Conservation (phyloP, 805 yeast species). For the Sporopachydermia lactativora region DNA sequence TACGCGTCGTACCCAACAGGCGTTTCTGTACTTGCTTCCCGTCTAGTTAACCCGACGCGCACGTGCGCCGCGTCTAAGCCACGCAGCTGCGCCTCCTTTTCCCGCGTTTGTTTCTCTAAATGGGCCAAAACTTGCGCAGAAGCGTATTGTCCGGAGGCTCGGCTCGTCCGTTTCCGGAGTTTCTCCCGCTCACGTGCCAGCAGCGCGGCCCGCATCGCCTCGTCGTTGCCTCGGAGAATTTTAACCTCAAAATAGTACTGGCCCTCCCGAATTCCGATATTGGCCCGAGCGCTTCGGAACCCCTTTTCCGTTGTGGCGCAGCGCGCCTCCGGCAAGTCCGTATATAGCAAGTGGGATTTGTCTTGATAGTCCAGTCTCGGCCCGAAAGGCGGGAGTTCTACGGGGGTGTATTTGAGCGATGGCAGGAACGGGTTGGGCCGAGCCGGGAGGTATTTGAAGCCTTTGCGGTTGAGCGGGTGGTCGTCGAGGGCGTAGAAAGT, state of each 20-base stretch:
- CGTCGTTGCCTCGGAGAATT: conserved; percentile 29
- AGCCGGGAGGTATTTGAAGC: conserved; percentile 72
- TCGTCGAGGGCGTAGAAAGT: conserved; percentile 46
- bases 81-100: not conserved
- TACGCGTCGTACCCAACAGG: conserved; percentile 95
- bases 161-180: conserved; percentile 14
- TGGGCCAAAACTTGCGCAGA: not conserved
- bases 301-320: conserved; percentile 51
- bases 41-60: conserved; percentile 67
- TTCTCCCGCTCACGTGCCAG: conserved; percentile 4
- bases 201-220: conserved; percentile 6
- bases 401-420: conserved; percentile 48
- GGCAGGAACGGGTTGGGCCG: conserved; percentile 49
- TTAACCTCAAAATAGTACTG: conserved; percentile 66
- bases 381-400: conserved; percentile 56
- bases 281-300: conserved; percentile 69
- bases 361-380: conserved; percentile 55
- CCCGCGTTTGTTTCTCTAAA: not conserved
- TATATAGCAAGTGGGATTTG: conserved; percentile 41
- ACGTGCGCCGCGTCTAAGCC: conserved; percentile 35
- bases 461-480: conserved; percentile 63
- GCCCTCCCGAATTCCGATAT: conserved; percentile 68
- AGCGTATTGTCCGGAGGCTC: conserved; percentile 10
- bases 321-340: conserved; percentile 21
- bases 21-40: conserved; percentile 83